Evolutionary conservation across 2,329 filamentous ascomycete species (phyloP), one percentile per base, ranked within the genome.

Genomic region (Claviceps maximensis): DNA sequence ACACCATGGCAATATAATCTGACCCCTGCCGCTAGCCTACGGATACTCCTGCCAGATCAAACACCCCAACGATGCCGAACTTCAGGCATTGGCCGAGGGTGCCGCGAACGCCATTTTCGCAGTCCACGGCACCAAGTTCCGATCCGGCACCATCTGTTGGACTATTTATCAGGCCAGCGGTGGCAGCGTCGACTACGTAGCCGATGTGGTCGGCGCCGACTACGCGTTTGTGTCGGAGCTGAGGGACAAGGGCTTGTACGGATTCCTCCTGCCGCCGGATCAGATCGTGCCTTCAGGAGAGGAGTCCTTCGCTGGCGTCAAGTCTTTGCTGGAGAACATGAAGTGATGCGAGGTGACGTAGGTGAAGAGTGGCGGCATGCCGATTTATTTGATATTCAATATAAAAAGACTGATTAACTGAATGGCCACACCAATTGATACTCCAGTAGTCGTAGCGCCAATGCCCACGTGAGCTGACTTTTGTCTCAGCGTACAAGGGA

Each of bases 41-140:
- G 80, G 80, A 41, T 83, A 81, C 66, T 76, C 74, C 7, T 83
- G 79, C 69, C 67, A 65, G 19, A 69, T 64, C 21, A 62, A 67
- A 13, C 62, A 75, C 8, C 66, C 70, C 50, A 75, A 78, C 56
- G 67, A 76, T 52, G 62, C 69, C 8, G 68, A 74, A 52, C 73
- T 79, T 54, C 69, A 74, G 57, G 62, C 64, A 0, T 70, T 84
- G 0, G 75, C 77, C 2, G 60, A 62, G 19, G 71, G 70, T 5
- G 70, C 73, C 9, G 73, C 74, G 17, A 67, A 71, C 27, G 45
- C 45, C 15, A 47, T 47, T 3, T 19, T 19, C 17, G 45, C 45
- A 10, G 45, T 31, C 8, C 45, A 47, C 27, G n/a, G 31, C 6
- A 25, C 31, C 27, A 7, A 47, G 27, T 47, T 47, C 27, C 25